Evolutionary conservation across 129 eudicot genomes (phyloP), one percentile per base, ranked within the genome.

Genomic region (Flaveria linearis): DNA sequence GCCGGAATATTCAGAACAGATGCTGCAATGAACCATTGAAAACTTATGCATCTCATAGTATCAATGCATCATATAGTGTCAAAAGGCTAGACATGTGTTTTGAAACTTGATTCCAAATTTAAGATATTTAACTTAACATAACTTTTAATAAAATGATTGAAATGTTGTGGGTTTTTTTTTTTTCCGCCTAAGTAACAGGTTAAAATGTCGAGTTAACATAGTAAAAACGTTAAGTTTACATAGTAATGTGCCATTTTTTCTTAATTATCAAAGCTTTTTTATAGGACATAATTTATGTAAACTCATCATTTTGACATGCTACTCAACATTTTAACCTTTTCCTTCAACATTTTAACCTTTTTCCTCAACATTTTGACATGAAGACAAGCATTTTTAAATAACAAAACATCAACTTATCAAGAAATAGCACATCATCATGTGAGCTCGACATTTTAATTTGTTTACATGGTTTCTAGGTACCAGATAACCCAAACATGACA

Each of bases 1-100:
- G 98, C 97, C 2, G 96, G 97, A 50, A 78, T 64, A 20, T 81
- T 15, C 50, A 91, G 81, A 42, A 61, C 79, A 2, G 96, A 87
- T 23, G 93, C 98, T 87, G 91, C 80, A 69, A 16, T 62, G 53
- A 30, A 63, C 1, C 20, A 49, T 63, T 18, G 13, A 9, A 41
- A 18, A 41, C 5, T 9, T 33, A 69, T 7, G 42, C 33, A 25
- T 26, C 16, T 25, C 12, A 60, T 9, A 2, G 16, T 57, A 33
- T 33, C 72, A 67, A 30, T 7, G 67, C 33, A 25, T 26, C 16
- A 12, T 11, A 60, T 9, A 9, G 16, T 57, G 7, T 57, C 33
- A 57, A 57, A 22, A 57, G 14, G 64, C 57, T 16, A 56, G 16
- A 58, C 36, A 58, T 25, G 16, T 14, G 36, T 28, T 49, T 25